Evolutionary conservation across 1,284 basidiomycete species (phyloP).

Genomic region (Omphalotus olearius): DNA sequence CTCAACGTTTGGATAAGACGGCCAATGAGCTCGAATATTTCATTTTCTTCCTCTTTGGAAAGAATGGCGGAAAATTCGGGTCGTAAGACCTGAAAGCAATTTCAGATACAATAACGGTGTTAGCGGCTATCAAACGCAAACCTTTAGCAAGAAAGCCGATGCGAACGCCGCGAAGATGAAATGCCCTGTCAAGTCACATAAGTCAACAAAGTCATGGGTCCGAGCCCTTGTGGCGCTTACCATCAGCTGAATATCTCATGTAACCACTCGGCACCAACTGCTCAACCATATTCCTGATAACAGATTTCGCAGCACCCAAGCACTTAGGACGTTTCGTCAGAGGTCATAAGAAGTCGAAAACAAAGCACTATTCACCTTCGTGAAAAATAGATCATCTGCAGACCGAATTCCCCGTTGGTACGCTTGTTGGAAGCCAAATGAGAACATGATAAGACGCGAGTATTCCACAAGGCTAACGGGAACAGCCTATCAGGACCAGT

Average conservation of each 20-base stretch:
- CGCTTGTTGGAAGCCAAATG: constrained; percentile 81
- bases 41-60: constrained; percentile 55
- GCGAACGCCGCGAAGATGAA: constrained; percentile 85
- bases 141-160: constrained; percentile 80
- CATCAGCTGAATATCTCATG: constrained; percentile 81
- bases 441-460: constrained; percentile 81
- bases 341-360: not conserved
- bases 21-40: constrained; percentile 69
- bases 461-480: constrained; percentile 61
- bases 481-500: constrained; percentile 16
- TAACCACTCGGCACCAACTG: constrained; percentile 68
- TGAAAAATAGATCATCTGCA: constrained; percentile 63
- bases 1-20: constrained; percentile 68
- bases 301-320: constrained; percentile 63
- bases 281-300: constrained; percentile 64
- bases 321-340: constrained; percentile 40
- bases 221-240: constrained; percentile 28
- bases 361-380: constrained; percentile 47
- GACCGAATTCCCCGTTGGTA: constrained; percentile 64
- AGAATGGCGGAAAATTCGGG: constrained; percentile 67
- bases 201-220: constrained; percentile 3
- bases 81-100: constrained; percentile 52
- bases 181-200: constrained; percentile 43
- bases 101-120: not conserved
- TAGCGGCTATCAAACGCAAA: constrained; percentile 25